Base-by-base conservation (phyloP, 208 protist species). In the Jaenimonas drosophilae region DNA sequence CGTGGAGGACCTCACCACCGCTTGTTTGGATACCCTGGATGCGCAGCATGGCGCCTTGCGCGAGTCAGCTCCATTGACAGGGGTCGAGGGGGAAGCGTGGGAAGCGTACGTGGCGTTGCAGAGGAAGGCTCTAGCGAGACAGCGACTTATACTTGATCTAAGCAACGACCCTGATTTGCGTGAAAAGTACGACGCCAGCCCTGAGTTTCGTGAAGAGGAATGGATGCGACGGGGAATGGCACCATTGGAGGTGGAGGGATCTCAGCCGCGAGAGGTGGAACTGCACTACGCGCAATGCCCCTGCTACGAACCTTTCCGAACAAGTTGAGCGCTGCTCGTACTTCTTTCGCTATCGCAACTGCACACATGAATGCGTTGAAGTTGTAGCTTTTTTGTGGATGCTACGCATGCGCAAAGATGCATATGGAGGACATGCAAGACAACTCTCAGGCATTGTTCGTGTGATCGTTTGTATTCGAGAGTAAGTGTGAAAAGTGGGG, bases 21-120 rank as follows among this genome's bases (percentile, higher is more conserved):
- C 34, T 24, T 66, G 62, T 33, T 31, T 27, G 34, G 47, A 40
- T n/a, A 25, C 54, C 28, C 66, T 88, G 37, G 71, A 82, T 53
- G 56, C 50, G 39, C 54, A 72, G 38, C 78, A 82, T 46, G 79
- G 76, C 5, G 64, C 59, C 25, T 48, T 89, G 27, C 80, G 86
- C 6, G 68, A 71, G 54, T 63, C 77, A 1, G 71, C 70, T 0
- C 86, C 80, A 9, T 21, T 81, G 14, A 91, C 86, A 0, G 86
- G 86, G 0, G 76, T 88, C 27, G 81, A 91, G 44, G 86, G 86
- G 1, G 81, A 94, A 54, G 78, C 62, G 20, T 89, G 70, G 70
- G 81, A 88, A 43, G 72, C 76, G 9, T 88, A 87, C 48, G 64
- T 86, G n/a, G 77, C 76, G 17, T 60, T 94, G 26, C 74, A 90